These are phyloP conservation scores for Skeletonema marinoi DNA, from an alignment of 108 stramenopile species.

Conservation along the genomic window DNA sequence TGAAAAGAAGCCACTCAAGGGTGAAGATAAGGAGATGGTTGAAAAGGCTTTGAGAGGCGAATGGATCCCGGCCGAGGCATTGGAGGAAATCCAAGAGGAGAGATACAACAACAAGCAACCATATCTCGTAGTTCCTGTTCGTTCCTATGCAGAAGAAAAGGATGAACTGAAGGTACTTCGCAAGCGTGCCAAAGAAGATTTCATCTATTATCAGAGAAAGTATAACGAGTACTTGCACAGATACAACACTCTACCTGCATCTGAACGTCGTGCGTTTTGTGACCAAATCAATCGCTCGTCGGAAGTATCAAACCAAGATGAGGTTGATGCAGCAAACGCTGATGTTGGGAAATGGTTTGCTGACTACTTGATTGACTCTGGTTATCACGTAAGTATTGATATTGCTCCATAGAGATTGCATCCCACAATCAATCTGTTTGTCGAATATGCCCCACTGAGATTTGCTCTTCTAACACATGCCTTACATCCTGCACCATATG, in stretches of 20 bases:
- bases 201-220: background rate
- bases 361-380: conserved; percentile 14
- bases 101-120: conserved; percentile 3
- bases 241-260: background rate
- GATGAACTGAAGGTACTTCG: conserved; percentile 6
- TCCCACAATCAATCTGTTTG: background rate
- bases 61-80: conserved; percentile 12
- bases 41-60: conserved; percentile 20
- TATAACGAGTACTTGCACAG: background rate
- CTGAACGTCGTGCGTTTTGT: background rate
- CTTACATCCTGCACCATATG: background rate
- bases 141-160: conserved; percentile 1
- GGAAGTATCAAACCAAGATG: background rate
- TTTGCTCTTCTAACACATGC: background rate
- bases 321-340: background rate
- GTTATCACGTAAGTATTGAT: conserved; percentile 9
- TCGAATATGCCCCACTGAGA: too few species aligned
- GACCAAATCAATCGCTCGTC: background rate
- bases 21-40: conserved; percentile 19
- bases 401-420: background rate
- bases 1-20: background rate
- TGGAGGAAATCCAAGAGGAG: conserved; percentile 7
- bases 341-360: conserved; percentile 22
- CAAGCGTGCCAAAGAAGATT: conserved; percentile 14
- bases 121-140: conserved; percentile 8